Base-by-base conservation (phyloP, 345 rosid species). In the Capsella bursapastoris region DNA sequence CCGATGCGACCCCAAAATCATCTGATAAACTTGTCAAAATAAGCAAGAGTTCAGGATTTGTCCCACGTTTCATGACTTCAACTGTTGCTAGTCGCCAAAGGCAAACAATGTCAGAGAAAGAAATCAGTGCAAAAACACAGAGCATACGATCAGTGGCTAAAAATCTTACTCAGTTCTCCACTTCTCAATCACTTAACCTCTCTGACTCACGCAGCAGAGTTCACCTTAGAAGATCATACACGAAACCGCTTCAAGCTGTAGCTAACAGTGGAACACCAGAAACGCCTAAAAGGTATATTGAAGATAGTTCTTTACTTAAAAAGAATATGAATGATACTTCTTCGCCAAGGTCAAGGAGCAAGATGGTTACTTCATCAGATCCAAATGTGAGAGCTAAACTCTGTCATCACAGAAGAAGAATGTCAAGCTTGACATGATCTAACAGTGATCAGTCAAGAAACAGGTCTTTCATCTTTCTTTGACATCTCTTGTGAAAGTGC, bases 81-180 rank as follows among this genome's bases (percentile, higher is more conserved):
- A 93, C 97, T 7, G 96, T 52, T 3, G 89, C 98, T n/a, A 93
- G 98, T 78, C 89, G 96, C 22, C 88, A 85, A 51, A 91, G 97
- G 78, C 88, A 83, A 82, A 73, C 62, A 28, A 77, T 84, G 52
- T 82, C 86, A 1, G 97, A 89, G 80, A 86, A 81, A 65, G 86
- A 83, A 27, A 73, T 88, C 4, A 67, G 57, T 8, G 78, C 78
- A 22, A 84, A 64, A 84, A 72, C 85, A 62, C 78, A 76, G 66
- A 83, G 79, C 64, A 71, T 79, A 64, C 76, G 81, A 76, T 61
- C 77, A 50, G 81, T 22, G 56, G 60, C 80, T 7, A 86, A 83
- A 84, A 74, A 70, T 49, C 85, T 87, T 5, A 74, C 80, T 44
- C 93, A 83, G 41, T 55, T 85, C 13, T 82, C 91, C 8, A 74